These are phyloP conservation scores for Candida arabinofermentans DNA, from an alignment of 805 yeast genomes.

Conservation along the genomic window DNA sequence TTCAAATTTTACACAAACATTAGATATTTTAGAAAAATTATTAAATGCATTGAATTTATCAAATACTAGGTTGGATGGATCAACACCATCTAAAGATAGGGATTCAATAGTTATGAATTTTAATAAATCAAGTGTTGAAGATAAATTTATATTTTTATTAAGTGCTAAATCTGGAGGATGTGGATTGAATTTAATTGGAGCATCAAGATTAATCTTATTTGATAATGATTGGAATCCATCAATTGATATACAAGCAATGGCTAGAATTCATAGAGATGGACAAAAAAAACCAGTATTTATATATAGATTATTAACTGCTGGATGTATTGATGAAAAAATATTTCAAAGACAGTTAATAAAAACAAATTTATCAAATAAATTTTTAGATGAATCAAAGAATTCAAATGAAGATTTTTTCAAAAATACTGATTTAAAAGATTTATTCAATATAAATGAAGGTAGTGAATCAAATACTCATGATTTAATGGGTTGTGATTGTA, in stretches of 20 bases:
- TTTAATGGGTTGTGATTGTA: constrained; percentile 59
- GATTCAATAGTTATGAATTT: constrained; percentile 65
- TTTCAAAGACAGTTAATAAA: constrained; percentile 89
- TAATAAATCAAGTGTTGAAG: constrained; percentile 42
- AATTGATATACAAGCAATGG: constrained; percentile 90
- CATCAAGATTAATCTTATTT: constrained; percentile 75
- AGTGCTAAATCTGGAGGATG: constrained; percentile 94
- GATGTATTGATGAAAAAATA: constrained; percentile 91
- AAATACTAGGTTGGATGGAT: constrained; percentile 75
- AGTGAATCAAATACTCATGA: constrained; percentile 74
- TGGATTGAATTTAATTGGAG: constrained; percentile 88
- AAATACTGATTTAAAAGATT: constrained; percentile 61
- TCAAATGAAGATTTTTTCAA: constrained; percentile 67
- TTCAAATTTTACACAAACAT: constrained; percentile 83
- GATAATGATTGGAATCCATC: constrained; percentile 99
- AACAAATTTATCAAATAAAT: constrained; percentile 68
- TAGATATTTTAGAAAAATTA: constrained; percentile 67
- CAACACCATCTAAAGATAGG: constrained; percentile 65
- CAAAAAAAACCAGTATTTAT: constrained; percentile 74
- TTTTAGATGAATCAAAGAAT: constrained; percentile 41
- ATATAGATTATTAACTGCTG: constrained; percentile 81
- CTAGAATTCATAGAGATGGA: constrained; percentile 92
- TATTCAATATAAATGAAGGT: constrained; percentile 55
- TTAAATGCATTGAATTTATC: constrained; percentile 45
- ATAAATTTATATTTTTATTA: constrained; percentile 61